Conservation (phyloP, 306 rosid genomes). For the Vigna mungo region DNA sequence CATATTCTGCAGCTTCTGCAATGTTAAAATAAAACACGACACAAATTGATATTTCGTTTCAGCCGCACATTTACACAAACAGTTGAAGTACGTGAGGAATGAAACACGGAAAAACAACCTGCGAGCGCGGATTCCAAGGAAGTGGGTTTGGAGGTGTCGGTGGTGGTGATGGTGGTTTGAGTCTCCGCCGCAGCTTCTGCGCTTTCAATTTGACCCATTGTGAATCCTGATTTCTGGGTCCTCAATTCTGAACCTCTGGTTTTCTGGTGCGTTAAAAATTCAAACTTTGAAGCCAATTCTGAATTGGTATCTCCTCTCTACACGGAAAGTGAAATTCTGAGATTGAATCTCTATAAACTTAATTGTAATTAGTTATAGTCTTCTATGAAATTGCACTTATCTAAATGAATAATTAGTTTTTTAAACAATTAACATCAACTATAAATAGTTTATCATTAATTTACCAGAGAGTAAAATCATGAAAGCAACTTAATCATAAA, state of each 20-base stretch:
- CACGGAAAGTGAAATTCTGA: too few relatives aligned
- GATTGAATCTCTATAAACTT: too few relatives aligned
- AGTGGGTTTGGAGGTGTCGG: constrained; percentile 40
- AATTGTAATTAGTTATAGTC: too few relatives aligned
- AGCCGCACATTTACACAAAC: constrained; percentile 46
- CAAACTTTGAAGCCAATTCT: not conserved
- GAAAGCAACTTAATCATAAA: too few relatives aligned
- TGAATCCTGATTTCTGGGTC: not conserved
- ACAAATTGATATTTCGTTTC: constrained; percentile 3
- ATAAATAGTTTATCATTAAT: too few relatives aligned
- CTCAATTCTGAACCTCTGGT: not conserved
- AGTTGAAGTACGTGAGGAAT: constrained; percentile 29
- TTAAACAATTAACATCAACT: too few relatives aligned
- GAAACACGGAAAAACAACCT: constrained; percentile 46
- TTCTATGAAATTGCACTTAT: too few relatives aligned
- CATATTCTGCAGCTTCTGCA: constrained; percentile 93
- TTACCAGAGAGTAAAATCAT: too few relatives aligned
- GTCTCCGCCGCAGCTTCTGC: constrained; percentile 23
- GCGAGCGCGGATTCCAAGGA: constrained; percentile 67
- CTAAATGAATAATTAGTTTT: too few relatives aligned
- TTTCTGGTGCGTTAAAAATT: not conserved
- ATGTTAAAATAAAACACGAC: constrained; percentile 31
- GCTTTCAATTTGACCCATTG: constrained; percentile 48
- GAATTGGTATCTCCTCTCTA: not conserved
- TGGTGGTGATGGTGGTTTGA: not conserved